A percentile compares a stretch with the other conserved stretches of the same genome.
Conservation (phyloP, 148 eudicot genomes). For the Rhododendron henanense region DNA sequence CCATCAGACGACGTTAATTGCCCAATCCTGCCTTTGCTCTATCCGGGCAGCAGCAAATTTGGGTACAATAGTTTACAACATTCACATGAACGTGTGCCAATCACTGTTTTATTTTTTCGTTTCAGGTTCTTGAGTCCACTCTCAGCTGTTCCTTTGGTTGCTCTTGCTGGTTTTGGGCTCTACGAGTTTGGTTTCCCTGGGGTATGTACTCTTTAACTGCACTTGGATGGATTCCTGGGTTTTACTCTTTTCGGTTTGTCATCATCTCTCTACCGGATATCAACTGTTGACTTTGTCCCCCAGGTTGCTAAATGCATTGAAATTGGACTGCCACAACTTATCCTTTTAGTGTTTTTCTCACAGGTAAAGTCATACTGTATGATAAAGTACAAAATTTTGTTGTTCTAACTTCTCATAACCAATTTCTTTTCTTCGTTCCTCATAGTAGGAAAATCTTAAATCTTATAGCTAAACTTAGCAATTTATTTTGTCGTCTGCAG, state of each 20-base stretch:
- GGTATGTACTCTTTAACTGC: constrained; percentile 42
- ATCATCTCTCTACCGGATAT: constrained; percentile 15
- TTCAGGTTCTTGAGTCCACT: constrained; percentile 85
- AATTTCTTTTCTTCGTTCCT: not conserved
- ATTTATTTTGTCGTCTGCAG: constrained; percentile 38
- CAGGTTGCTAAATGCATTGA: constrained; percentile 97
- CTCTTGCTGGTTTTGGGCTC: constrained; percentile 91
- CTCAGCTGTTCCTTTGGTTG: constrained; percentile 88
- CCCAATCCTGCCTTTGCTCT: not conserved
- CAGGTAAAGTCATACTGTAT: constrained; percentile 45
- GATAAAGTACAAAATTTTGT: not conserved
- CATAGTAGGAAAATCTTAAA: not conserved
- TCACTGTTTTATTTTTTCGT: not conserved
- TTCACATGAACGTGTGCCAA: not conserved
- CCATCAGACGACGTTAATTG: not conserved
- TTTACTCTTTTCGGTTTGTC: constrained; percentile 4
- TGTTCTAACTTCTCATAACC: not conserved
- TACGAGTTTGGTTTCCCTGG: constrained; percentile 98
- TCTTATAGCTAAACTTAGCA: not conserved
- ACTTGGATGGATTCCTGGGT: not conserved
- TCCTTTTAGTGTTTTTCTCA: constrained; percentile 69
- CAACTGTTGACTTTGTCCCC: constrained; percentile 18
- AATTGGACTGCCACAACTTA: constrained; percentile 88
- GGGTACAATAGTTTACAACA: not conserved
- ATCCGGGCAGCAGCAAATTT: not conserved